A percentile compares a stretch with the other conserved stretches of the same genome.
Evolutionary conservation across 78 protist genomes (phyloP).

Genomic region (Dictyostelium brefeldianum): DNA sequence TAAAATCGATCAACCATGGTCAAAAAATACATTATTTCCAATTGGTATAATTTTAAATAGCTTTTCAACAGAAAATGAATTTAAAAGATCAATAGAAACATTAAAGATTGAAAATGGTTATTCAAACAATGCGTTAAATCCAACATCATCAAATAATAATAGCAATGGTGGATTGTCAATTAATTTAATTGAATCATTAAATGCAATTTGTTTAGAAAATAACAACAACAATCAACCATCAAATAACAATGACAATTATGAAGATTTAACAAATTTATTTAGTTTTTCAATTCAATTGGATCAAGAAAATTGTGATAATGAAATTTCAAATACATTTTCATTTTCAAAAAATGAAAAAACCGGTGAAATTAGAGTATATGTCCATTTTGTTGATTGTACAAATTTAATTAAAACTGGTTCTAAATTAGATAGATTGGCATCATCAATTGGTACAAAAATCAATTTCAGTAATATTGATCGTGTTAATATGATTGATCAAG

Average conservation of each 20-base stretch:
- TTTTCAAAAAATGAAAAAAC: not conserved
- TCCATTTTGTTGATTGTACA: constrained; percentile 45
- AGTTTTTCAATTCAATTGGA: constrained; percentile 37
- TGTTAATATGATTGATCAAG: not conserved
- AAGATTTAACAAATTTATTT: constrained; percentile 29
- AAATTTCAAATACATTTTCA: constrained; percentile 21
- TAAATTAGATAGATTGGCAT: constrained; percentile 2
- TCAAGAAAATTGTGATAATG: not conserved
- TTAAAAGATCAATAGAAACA: not conserved
- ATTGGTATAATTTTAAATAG: constrained; percentile 4
- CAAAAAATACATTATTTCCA: not conserved
- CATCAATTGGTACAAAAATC: not conserved
- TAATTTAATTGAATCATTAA: not conserved
- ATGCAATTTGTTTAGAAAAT: not conserved
- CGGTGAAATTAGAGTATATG: constrained; percentile 19
- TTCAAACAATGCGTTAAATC: not conserved
- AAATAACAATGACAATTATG: not conserved
- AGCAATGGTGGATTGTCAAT: not conserved
- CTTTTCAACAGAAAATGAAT: not conserved
- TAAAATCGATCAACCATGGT: not conserved
- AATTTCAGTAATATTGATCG: not conserved
- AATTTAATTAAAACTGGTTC: constrained; percentile 1
- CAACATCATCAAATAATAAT: not conserved
- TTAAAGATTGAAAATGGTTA: not conserved
- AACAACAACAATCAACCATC: not conserved